phyloP scores from a whole-genome alignment of 129 eudicot genomes.

The Kitagawia praeruptora region DNA sequence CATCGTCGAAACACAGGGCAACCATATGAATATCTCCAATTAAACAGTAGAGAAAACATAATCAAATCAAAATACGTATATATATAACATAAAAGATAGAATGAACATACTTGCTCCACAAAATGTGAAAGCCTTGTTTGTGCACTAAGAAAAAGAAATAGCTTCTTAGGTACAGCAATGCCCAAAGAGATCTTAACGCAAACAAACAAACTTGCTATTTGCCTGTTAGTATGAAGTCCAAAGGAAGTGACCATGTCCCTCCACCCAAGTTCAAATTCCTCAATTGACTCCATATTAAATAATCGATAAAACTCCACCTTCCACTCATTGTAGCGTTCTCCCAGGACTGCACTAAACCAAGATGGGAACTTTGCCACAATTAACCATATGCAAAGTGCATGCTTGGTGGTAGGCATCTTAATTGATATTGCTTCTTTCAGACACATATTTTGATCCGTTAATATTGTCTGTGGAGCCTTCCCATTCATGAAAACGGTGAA shows the following conservation, averaged over 20 bases:
- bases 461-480: slow-evolving; percentile 81
- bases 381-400: slow-evolving; percentile 95
- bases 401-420: slow-evolving; percentile 93
- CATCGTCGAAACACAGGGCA: neutral
- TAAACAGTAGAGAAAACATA: neutral
- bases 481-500: slow-evolving; percentile 88
- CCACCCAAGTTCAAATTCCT: slow-evolving; percentile 96
- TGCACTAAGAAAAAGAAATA: slow-evolving; percentile 85
- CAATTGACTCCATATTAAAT: slow-evolving; percentile 69
- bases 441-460: slow-evolving; percentile 88
- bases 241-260: slow-evolving; percentile 82
- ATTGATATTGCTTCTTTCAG: slow-evolving; percentile 83
- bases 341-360: slow-evolving; percentile 90
- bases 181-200: slow-evolving; percentile 76
- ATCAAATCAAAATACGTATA: neutral
- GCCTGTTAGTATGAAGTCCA: slow-evolving; percentile 85
- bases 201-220: slow-evolving; percentile 73
- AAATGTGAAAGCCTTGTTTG: slow-evolving; percentile 92
- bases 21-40: neutral
- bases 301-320: slow-evolving; percentile 88
- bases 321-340: slow-evolving; percentile 95
- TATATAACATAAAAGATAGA: neutral
- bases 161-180: slow-evolving; percentile 87
- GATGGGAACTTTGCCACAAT: slow-evolving; percentile 92
- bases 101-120: slow-evolving; percentile 81